Conservation (phyloP, 164 flowering plant genomes). For the Aristolochia californica region DNA sequence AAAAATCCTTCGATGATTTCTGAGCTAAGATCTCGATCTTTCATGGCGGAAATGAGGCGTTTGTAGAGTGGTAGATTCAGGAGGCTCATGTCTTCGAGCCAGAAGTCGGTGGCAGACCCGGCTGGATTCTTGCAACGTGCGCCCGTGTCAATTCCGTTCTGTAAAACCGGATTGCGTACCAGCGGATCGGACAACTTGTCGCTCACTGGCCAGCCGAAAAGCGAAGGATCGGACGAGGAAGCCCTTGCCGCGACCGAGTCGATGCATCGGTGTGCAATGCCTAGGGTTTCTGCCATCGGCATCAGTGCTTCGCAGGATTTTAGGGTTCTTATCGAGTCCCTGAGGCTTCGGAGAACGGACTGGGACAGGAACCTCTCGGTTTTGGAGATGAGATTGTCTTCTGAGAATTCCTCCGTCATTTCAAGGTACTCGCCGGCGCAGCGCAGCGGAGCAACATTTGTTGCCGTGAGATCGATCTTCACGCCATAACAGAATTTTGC, state of each 20-base stretch:
- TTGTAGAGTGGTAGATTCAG: constrained; percentile 42
- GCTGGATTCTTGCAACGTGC: constrained; percentile 10
- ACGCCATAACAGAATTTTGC: constrained; percentile 89
- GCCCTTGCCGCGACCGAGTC: constrained; percentile 45
- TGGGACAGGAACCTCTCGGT: constrained; percentile 55
- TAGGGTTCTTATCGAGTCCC: constrained; percentile 39
- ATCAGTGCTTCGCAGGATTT: constrained; percentile 48
- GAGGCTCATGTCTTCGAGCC: constrained; percentile 51
- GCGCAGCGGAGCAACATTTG: constrained; percentile 59
- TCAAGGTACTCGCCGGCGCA: constrained; percentile 74
- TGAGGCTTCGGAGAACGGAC: constrained; percentile 35
- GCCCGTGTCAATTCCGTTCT: constrained; percentile 42
- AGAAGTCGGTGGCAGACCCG: constrained; percentile 17
- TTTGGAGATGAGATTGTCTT: constrained; percentile 58
- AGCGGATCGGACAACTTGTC: constrained; percentile 15
- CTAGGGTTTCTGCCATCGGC: constrained; percentile 44
- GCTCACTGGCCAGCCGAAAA: constrained; percentile 75
- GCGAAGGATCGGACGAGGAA: constrained; percentile 43
- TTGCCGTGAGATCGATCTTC: constrained; percentile 47
- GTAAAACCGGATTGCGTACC: constrained; percentile 17
- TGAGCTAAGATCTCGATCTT: constrained; percentile 28
- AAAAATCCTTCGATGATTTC: constrained; percentile 57
- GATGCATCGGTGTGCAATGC: constrained; percentile 46
- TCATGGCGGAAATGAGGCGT: constrained; percentile 48
- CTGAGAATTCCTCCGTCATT: constrained; percentile 74